Base-by-base conservation (phyloP, 129 eudicot genomes). In the Heracleum sosnowskyi region DNA sequence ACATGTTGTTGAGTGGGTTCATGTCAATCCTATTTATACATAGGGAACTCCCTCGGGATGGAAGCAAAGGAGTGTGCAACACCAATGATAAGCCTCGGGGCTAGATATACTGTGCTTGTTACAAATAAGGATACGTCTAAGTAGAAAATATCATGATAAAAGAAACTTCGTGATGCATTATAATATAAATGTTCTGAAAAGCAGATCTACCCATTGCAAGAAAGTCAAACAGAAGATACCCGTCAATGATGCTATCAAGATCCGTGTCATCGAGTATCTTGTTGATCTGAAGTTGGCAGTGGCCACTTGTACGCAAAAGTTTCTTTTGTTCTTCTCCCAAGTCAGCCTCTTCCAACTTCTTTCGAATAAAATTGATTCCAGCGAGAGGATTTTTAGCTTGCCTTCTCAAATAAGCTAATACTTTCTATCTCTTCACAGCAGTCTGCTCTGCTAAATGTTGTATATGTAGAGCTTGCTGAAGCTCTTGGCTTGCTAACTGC, bases 201-300 rank as follows among this genome's bases (percentile, higher is more conserved):
- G 17, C 13, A 41, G 18, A 73, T 45, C 1, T 18, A 15, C 45
- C 64, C 26, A 7, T 41, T 29, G 24, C 29, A 35, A n/a, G 24
- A 39, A 40, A 76, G 11, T 44, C 9, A 37, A 12, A 41, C 22
- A 36, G 3, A 35, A 70, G 75, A 42, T 86, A 95, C 98, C 98
- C 98, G 10, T 95, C 98, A 45, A 91, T 84, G 72, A 95, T 91
- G 64, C 78, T 76, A 79, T 91, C 98, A 68, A 95, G 88, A 90
- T 95, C 97, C 4, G 94, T 90, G 83, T 91, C 98, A 66, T 91
- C 98, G 41, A 95, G 96, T 73, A 91, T 81, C 83, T 88, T 95
- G 75, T 91, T 88, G 44, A 95, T 94, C 86, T 95, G 98, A 34
- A 84, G 88, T 72, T 95, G 97, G 83, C 97, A 95, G 76, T 81